Percentiles rank a stretch among this genome's conserved stretches.
These are phyloP conservation scores for Chlamydomonas reinhardtii DNA, from an alignment of 163 green algal genomes.

Conservation along the genomic window DNA sequence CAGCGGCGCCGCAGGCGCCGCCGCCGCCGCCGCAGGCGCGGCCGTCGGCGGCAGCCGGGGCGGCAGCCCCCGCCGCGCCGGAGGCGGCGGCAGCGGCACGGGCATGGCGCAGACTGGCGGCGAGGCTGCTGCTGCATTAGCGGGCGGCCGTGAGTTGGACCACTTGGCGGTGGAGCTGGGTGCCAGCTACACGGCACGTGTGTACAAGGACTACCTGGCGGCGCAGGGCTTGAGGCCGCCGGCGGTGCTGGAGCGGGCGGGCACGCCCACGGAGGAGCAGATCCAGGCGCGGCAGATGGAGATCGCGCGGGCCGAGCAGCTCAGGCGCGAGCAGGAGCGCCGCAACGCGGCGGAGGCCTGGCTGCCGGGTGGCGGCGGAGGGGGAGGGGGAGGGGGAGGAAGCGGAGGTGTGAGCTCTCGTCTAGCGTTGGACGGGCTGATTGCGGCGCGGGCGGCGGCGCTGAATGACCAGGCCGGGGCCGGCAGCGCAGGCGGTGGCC, in stretches of 20 bases:
- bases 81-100: too few relatives aligned
- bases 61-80: background rate
- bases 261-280: slow-evolving; percentile 23
- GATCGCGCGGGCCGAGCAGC: background rate
- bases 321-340: background rate
- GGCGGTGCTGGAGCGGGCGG: slow-evolving; percentile 12
- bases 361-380: too few relatives aligned
- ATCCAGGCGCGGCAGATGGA: slow-evolving; percentile 11
- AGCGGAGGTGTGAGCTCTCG: too few relatives aligned
- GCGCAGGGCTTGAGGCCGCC: background rate
- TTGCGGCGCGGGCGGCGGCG: too few relatives aligned
- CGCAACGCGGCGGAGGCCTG: background rate
- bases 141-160: background rate
- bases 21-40: background rate
- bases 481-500: too few relatives aligned
- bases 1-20: background rate
- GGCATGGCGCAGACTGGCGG: too few relatives aligned
- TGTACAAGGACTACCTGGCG: slow-evolving; percentile 27
- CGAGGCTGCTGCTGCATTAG: background rate
- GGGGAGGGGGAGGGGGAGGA: too few relatives aligned
- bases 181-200: background rate
- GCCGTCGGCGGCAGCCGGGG: background rate
- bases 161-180: slow-evolving; percentile 13
- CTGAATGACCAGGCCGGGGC: too few relatives aligned
- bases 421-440: too few relatives aligned